phyloP scores from a whole-genome alignment of 805 yeast genomes.

The Grigorovia humatica region DNA sequence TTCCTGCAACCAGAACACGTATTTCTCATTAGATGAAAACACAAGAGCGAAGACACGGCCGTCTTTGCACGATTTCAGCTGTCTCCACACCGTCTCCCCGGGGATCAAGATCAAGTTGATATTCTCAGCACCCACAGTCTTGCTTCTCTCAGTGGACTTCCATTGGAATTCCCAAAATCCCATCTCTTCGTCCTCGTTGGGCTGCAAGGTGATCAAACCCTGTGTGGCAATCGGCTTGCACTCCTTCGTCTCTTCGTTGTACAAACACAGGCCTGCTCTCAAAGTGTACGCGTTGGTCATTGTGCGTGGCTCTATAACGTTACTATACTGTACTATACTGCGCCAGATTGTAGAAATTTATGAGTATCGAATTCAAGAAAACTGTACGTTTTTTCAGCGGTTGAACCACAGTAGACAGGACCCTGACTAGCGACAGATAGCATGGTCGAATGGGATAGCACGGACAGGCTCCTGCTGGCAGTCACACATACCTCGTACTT shows the following conservation, averaged over 20 bases:
- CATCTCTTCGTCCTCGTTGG: constrained; percentile 24
- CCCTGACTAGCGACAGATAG: background rate
- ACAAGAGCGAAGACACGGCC: constrained; percentile 70
- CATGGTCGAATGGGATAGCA: constrained; percentile 34
- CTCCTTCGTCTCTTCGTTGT: constrained; percentile 42
- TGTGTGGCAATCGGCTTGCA: constrained; percentile 52
- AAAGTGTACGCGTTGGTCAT: constrained; percentile 29
- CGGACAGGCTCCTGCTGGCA: constrained; percentile 37
- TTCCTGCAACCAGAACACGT: constrained; percentile 66
- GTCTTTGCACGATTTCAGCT: constrained; percentile 53
- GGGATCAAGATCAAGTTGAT: constrained; percentile 57
- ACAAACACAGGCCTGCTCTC: constrained; percentile 54
- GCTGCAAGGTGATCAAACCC: constrained; percentile 32
- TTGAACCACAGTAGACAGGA: too few species aligned
- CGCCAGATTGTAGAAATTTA: too few species aligned
- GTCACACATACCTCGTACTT: constrained; percentile 34
- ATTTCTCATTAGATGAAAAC: constrained; percentile 54
- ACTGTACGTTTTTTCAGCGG: too few species aligned
- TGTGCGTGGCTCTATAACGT: background rate
- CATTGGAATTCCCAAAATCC: constrained; percentile 29
- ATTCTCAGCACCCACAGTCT: constrained; percentile 18
- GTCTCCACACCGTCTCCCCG: constrained; percentile 73
- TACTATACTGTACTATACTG: too few species aligned
- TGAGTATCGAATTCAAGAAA: too few species aligned
- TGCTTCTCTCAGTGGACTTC: constrained; percentile 23